These are phyloP conservation scores for Phaeolepiota aurea DNA, from an alignment of 768 basidiomycete species.

Conservation along the genomic window DNA sequence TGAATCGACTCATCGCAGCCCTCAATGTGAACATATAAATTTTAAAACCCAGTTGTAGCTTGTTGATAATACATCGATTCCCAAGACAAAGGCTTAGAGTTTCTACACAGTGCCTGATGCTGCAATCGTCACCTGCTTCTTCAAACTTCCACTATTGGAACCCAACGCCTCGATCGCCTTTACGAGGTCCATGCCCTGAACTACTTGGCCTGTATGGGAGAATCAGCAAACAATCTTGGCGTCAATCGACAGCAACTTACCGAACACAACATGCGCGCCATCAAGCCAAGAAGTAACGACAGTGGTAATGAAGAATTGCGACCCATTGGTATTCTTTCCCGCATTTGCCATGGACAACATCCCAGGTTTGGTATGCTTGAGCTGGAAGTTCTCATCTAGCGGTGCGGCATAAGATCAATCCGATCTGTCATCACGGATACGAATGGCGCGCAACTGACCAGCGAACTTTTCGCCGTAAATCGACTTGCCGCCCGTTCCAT, in stretches of 20 bases:
- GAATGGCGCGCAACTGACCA: constrained; percentile 27
- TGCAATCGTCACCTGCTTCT: constrained; percentile 41
- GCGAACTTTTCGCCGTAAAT: constrained; percentile 65
- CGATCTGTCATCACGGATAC: neutral
- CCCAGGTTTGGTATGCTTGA: constrained; percentile 65
- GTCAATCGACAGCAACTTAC: constrained; percentile 24
- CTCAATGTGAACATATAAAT: no score
- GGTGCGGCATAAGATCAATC: constrained; percentile 1
- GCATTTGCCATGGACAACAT: constrained; percentile 78
- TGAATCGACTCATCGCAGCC: no score
- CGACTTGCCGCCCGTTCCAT: constrained; percentile 77
- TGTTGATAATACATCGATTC: neutral
- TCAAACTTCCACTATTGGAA: constrained; percentile 28
- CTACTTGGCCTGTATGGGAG: constrained; percentile 45
- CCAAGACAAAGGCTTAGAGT: neutral
- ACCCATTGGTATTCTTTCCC: constrained; percentile 78
- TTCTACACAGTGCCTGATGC: constrained; percentile 44
- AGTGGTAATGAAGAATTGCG: constrained; percentile 87
- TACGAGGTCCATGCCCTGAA: constrained; percentile 53
- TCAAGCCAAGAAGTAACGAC: constrained; percentile 74
- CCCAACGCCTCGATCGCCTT: constrained; percentile 34
- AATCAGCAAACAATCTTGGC: neutral
- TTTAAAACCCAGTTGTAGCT: no score
- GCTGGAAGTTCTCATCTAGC: constrained; percentile 76
- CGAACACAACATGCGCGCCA: constrained; percentile 83